Percentiles rank a stretch among this genome's conserved stretches.
Evolutionary conservation across 139 green algal genomes (phyloP).

Genomic region (Penium margaritaceum): DNA sequence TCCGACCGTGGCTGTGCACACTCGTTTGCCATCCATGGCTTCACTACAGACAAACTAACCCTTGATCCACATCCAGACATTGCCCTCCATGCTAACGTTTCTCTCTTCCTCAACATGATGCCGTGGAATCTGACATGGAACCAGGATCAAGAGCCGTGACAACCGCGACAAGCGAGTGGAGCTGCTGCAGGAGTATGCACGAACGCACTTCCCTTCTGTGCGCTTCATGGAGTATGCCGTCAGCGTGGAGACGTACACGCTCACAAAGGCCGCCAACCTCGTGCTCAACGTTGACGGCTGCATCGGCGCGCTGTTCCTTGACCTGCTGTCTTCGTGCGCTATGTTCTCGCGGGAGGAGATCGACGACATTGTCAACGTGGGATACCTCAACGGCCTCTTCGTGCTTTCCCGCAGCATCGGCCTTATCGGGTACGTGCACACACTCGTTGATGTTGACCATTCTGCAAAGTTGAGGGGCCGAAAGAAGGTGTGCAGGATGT

Average conservation of each 20-base stretch:
- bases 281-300: constrained; percentile 80
- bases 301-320: constrained; percentile 87
- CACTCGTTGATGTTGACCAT: too few species aligned
- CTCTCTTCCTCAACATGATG: not conserved
- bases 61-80: too few species aligned
- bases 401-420: constrained; percentile 84
- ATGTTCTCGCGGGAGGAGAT: constrained; percentile 64
- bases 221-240: constrained; percentile 84
- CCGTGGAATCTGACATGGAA: too few species aligned
- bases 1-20: too few species aligned
- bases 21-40: too few species aligned
- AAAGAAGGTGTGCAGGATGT: too few species aligned
- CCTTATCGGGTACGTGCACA: constrained; percentile 77
- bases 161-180: constrained; percentile 89
- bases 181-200: constrained; percentile 77
- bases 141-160: constrained; percentile 89
- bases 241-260: constrained; percentile 80
- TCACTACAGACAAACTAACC: too few species aligned
- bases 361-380: constrained; percentile 67
- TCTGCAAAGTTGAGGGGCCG: too few species aligned
- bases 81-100: too few species aligned
- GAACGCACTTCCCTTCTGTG: constrained; percentile 75
- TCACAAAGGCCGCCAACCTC: constrained; percentile 83
- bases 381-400: constrained; percentile 91
- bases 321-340: constrained; percentile 65